Evolutionary conservation across 805 yeast species (phyloP).

Genomic region (Saccharomycodes ludwigii): DNA sequence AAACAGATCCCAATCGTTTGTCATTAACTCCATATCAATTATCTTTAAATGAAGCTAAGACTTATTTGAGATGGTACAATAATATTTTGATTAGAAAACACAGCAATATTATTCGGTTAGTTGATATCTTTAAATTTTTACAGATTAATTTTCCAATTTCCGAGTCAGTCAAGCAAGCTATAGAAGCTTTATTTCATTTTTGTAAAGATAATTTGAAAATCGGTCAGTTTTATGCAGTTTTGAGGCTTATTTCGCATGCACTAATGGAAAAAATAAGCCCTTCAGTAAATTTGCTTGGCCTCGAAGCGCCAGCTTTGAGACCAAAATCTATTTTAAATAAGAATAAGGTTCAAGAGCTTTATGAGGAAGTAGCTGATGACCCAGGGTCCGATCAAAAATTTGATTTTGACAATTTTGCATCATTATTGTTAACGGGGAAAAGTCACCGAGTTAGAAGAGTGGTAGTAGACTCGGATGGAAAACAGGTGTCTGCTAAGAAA

Average conservation of each 20-base stretch:
- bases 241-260: slow-evolving; percentile 59
- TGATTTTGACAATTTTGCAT: slow-evolving; percentile 79
- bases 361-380: slow-evolving; percentile 27
- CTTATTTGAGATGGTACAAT: slow-evolving; percentile 90
- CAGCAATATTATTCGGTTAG: slow-evolving; percentile 50
- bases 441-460: slow-evolving; percentile 27
- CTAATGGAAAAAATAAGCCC: slow-evolving; percentile 29
- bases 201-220: slow-evolving; percentile 54
- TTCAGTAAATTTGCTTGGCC: no score
- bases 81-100: slow-evolving; percentile 66
- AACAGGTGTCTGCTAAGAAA: slow-evolving; percentile 37
- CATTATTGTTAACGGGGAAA: slow-evolving; percentile 72
- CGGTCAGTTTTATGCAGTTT: slow-evolving; percentile 82
- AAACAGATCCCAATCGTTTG: no score
- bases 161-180: slow-evolving; percentile 34
- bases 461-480: slow-evolving; percentile 22
- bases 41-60: slow-evolving; percentile 64
- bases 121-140: slow-evolving; percentile 70
- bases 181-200: slow-evolving; percentile 38
- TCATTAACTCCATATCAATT: slow-evolving; percentile 57
- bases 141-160: slow-evolving; percentile 59
- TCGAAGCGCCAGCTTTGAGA: slow-evolving; percentile 65
- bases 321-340: slow-evolving; percentile 69
- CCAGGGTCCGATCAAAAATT: slow-evolving; percentile 28
- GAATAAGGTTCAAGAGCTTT: slow-evolving; percentile 38